Evolutionary conservation across 108 stramenopile species (phyloP).

Genomic region (Fragilaria crotonensis): DNA sequence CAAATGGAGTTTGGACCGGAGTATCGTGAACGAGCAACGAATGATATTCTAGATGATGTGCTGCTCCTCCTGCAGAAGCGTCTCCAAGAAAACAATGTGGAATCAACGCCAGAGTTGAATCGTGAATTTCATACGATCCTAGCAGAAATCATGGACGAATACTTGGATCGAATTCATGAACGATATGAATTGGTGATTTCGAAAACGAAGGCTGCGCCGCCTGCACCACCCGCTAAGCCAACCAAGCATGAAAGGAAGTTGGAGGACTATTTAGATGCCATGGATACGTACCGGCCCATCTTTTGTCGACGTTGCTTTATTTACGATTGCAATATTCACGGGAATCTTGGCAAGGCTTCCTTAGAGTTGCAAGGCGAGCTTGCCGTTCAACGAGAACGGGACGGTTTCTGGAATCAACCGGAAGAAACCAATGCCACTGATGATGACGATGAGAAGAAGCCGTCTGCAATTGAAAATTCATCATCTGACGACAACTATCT

Average conservation of each 20-base stretch:
- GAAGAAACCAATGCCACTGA: neutral
- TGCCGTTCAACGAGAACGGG: constrained; percentile 28
- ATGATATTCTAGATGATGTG: constrained; percentile 7
- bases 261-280: constrained; percentile 24
- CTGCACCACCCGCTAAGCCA: neutral
- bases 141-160: neutral
- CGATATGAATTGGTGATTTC: neutral
- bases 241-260: neutral
- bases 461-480: neutral
- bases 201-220: neutral
- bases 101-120: neutral
- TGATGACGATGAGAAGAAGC: neutral
- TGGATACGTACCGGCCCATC: constrained; percentile 44
- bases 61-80: neutral
- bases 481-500: neutral
- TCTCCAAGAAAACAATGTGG: neutral
- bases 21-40: constrained; percentile 19
- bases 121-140: neutral
- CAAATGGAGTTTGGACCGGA: constrained; percentile 29
- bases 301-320: constrained; percentile 64
- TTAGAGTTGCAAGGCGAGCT: constrained; percentile 34
- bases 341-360: constrained; percentile 24
- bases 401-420: constrained; percentile 42
- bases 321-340: constrained; percentile 64
- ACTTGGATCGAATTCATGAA: constrained; percentile 5